A percentile compares a stretch with the other conserved stretches of the same genome.
Evolutionary conservation across 352 stramenopile genomes (phyloP).

Genomic region (Pythium aphanidermatum): DNA sequence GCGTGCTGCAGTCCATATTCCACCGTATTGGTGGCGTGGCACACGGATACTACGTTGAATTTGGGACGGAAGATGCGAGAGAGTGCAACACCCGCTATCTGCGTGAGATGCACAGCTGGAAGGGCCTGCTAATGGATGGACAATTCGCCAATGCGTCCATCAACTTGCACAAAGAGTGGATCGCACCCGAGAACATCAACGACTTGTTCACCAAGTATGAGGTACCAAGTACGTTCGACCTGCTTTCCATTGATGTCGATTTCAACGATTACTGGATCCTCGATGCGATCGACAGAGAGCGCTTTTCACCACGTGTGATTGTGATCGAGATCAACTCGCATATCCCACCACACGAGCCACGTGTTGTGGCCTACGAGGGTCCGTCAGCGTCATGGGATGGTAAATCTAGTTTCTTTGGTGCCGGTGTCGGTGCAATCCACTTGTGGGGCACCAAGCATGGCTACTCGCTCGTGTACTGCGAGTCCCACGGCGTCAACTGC

Average conservation of each 20-base stretch:
- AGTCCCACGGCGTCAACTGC: constrained; percentile 72
- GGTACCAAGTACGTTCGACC: constrained; percentile 42
- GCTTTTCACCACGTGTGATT: constrained; percentile 46
- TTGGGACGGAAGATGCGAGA: constrained; percentile 43
- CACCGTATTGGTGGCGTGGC: constrained; percentile 31
- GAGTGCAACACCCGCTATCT: constrained; percentile 63
- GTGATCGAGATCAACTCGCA: constrained; percentile 65
- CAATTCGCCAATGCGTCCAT: constrained; percentile 32
- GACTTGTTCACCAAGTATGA: constrained; percentile 36
- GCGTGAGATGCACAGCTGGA: constrained; percentile 43
- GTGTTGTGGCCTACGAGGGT: constrained; percentile 36
- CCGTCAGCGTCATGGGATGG: constrained; percentile 37
- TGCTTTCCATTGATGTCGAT: constrained; percentile 66
- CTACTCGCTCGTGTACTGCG: constrained; percentile 75
- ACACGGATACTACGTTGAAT: constrained; percentile 49
- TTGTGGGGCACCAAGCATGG: constrained; percentile 29
- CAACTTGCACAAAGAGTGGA: constrained; percentile 50
- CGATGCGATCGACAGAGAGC: constrained; percentile 32
- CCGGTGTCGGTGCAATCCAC: constrained; percentile 41
- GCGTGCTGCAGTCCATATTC: constrained; percentile 56
- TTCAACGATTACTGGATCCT: constrained; percentile 79
- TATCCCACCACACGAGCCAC: constrained; percentile 33
- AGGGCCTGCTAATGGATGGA: constrained; percentile 56
- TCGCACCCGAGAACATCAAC: constrained; percentile 62
- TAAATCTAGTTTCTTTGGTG: constrained; percentile 51